Evolutionary conservation across 2,329 filamentous ascomycete genomes (phyloP), one percentile per base, ranked within the genome.

Genomic region (Scortechinia acanthostroma): DNA sequence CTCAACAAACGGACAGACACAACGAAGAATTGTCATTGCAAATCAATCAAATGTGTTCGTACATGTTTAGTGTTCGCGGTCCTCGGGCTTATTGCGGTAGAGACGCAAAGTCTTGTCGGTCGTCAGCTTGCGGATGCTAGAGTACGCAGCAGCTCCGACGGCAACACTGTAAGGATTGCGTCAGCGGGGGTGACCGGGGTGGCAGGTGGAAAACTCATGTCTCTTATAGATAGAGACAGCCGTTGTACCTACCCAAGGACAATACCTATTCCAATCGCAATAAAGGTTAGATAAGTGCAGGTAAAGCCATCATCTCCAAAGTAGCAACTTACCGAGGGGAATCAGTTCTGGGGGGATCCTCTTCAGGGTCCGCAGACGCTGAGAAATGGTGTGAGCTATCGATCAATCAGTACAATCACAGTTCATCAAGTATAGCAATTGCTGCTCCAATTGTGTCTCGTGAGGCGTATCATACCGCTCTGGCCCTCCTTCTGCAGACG

Each of bases 21-120:
- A 10, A 30, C n/a, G 25, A 10, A 30, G n/a, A n/a, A n/a, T n/a
- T n/a, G n/a, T n/a, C n/a, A n/a, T n/a, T n/a, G n/a, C n/a, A n/a
- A n/a, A 42, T 44, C 33, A n/a, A 54, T 53, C 6, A 46, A 55
- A 37, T 49, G 48, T 45, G 60, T 47, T 37, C 62, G 68, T 54
- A 58, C 57, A 43, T 58, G 57, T n/a, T 44, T 66, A 68, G 47
- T 64, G 61, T 46, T 64, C 62, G 51, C 74, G 73, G 63, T 73
- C 75, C 69, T 40, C 35, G 35, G 35, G 35, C 13, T 17, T 40
- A 17, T 88, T 83, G 62, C 90, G 84, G 65, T 73, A 74, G 56
- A 97, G 81, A 63, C 93, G 89, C 58, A 98, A 86, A 58, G 86
- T 94, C 79, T 91, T 91, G 76, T 98, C 93, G 57, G 84, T 81